A percentile compares a stretch with the other conserved stretches of the same genome.
phyloP scores from a whole-genome alignment of 108 stramenopile species.

The Stephanodiscus triporus region DNA sequence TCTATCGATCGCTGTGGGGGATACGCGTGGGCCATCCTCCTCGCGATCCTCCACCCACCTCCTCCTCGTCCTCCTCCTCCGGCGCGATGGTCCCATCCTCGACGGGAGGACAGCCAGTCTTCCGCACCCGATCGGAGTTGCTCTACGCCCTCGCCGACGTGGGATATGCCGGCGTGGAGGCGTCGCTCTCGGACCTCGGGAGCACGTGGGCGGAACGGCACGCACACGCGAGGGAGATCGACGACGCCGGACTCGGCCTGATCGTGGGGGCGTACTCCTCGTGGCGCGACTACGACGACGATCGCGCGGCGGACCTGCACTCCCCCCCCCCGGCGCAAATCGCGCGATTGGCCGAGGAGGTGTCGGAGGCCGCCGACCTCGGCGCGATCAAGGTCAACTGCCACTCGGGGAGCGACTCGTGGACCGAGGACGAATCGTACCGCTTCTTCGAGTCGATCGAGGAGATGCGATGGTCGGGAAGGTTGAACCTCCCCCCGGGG shows the following conservation, averaged over 20 bases:
- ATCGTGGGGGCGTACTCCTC: too few relatives aligned
- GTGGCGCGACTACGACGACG: neutral
- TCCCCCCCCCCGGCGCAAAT: neutral
- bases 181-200: too few relatives aligned
- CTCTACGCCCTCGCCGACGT: too few relatives aligned
- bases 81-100: too few relatives aligned
- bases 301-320: neutral
- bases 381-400: neutral
- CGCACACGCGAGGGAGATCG: too few relatives aligned
- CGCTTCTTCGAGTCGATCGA: neutral
- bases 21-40: neutral
- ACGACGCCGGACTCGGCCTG: too few relatives aligned
- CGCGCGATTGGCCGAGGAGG: neutral
- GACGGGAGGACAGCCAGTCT: neutral
- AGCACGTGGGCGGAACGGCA: too few relatives aligned
- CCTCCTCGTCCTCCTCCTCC: neutral
- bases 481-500: neutral
- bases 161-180: too few relatives aligned
- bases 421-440: neutral
- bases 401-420: neutral
- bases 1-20: neutral
- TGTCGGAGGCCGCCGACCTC: neutral
- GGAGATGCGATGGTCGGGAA: neutral
- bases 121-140: too few relatives aligned
- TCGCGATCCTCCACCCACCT: neutral